phyloP scores from a whole-genome alignment of 2,329 filamentous ascomycete genomes.

The Penicillium sp. region DNA sequence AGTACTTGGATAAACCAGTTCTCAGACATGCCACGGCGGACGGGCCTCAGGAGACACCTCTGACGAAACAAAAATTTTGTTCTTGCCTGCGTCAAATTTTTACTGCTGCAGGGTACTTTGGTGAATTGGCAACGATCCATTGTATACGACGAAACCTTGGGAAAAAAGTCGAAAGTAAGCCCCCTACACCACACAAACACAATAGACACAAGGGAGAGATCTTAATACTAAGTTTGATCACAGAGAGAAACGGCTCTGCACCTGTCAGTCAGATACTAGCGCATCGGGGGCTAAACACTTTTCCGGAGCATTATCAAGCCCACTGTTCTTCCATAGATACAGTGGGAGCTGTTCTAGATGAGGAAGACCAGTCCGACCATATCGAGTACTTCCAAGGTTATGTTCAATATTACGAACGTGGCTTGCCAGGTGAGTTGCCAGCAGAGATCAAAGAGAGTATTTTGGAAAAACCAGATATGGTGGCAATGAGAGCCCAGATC shows the following conservation, averaged over 20 bases:
- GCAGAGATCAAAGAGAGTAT: constrained; percentile 7
- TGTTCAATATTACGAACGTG: constrained; percentile 11
- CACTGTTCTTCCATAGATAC: constrained; percentile 18
- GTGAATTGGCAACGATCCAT: constrained; percentile 1
- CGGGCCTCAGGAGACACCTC: background rate
- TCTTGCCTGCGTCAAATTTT: background rate
- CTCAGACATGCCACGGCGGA: constrained; percentile 3
- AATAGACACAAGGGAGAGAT: background rate
- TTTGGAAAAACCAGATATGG: no score
- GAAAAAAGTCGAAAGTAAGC: constrained; percentile 4
- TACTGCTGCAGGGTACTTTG: background rate
- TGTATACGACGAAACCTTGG: constrained; percentile 3
- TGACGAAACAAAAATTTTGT: constrained; percentile 3
- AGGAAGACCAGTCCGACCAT: constrained; percentile 14
- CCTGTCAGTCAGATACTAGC: constrained; percentile 14
- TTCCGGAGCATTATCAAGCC: constrained; percentile 16
- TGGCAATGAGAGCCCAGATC: no score
- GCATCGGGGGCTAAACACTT: constrained; percentile 9
- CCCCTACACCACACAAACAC: background rate
- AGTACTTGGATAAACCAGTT: constrained; percentile 2
- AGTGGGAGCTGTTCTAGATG: constrained; percentile 13
- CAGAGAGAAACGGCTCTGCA: constrained; percentile 16
- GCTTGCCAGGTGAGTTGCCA: constrained; percentile 11
- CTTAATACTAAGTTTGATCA: background rate
- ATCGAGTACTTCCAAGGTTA: constrained; percentile 20